A percentile compares a stretch with the other conserved stretches of the same genome.
These are phyloP conservation scores for Thymus quinquecostatus DNA, from an alignment of 257 asterid genomes.

Conservation along the genomic window DNA sequence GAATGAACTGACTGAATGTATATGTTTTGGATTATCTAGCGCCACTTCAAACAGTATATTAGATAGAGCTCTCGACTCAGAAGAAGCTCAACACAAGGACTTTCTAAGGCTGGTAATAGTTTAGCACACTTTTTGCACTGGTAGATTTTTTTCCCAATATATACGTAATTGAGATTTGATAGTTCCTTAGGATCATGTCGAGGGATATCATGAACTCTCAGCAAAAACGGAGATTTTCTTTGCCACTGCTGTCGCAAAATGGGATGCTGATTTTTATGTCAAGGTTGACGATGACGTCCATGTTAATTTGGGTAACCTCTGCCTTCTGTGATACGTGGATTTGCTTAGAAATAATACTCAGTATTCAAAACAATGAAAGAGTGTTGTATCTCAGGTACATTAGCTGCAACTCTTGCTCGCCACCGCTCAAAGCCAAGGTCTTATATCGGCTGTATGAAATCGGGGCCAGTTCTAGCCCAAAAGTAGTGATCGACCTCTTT, in stretches of 20 bases:
- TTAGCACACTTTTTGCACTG: neutral
- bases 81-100: conserved; percentile 92
- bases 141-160: neutral
- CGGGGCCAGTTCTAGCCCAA: conserved; percentile 94
- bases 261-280: conserved; percentile 98
- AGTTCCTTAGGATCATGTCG: conserved; percentile 74
- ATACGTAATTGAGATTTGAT: conserved; percentile 14
- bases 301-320: conserved; percentile 70
- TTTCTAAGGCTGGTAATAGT: conserved; percentile 81
- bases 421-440: conserved; percentile 86
- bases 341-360: neutral
- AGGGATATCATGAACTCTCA: conserved; percentile 93
- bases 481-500: conserved; percentile 47
- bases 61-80: conserved; percentile 93
- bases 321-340: neutral
- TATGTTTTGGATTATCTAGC: conserved; percentile 44
- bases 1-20: conserved; percentile 6
- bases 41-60: conserved; percentile 90
- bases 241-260: conserved; percentile 78
- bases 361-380: neutral
- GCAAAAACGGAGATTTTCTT: conserved; percentile 92
- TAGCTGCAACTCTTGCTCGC: conserved; percentile 89
- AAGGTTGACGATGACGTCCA: conserved; percentile 97
- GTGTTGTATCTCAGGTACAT: conserved; percentile 55
- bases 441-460: conserved; percentile 95